Evolutionary conservation across 169 alveolate species (phyloP).

Genomic region (Plasmodium vinckei): DNA sequence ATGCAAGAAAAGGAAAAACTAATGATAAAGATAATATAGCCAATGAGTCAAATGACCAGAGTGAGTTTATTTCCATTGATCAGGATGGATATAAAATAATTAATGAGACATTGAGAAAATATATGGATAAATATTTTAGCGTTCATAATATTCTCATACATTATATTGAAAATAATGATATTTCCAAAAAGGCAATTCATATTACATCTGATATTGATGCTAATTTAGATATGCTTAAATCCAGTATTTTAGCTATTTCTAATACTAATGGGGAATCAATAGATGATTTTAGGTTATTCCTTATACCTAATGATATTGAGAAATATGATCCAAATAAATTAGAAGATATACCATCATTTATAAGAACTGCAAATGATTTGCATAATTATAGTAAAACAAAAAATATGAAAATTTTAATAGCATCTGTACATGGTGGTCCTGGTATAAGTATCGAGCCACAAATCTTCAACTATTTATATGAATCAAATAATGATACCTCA

Average conservation of each 20-base stretch:
- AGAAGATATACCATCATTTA: conserved; percentile 33
- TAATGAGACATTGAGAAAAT: conserved; percentile 46
- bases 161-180: conserved; percentile 19
- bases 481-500: conserved; percentile 7
- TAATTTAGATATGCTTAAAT: conserved; percentile 63
- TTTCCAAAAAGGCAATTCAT: conserved; percentile 43
- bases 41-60: background rate
- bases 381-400: conserved; percentile 32
- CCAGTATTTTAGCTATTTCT: conserved; percentile 67
- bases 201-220: conserved; percentile 61
- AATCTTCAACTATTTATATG: conserved; percentile 37
- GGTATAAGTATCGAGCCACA: conserved; percentile 27
- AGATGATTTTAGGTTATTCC: conserved; percentile 38
- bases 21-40: background rate
- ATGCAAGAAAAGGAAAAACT: background rate
- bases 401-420: conserved; percentile 35
- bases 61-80: conserved; percentile 50
- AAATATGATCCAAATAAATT: conserved; percentile 12
- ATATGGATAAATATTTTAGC: conserved; percentile 54
- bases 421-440: conserved; percentile 29
- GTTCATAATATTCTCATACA: conserved; percentile 53
- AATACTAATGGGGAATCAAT: conserved; percentile 20
- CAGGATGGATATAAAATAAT: conserved; percentile 8
- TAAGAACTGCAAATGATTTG: conserved; percentile 37
- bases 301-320: conserved; percentile 16